Conservation (phyloP, 1,139 yeast genomes). For the Candida glucosophila region DNA sequence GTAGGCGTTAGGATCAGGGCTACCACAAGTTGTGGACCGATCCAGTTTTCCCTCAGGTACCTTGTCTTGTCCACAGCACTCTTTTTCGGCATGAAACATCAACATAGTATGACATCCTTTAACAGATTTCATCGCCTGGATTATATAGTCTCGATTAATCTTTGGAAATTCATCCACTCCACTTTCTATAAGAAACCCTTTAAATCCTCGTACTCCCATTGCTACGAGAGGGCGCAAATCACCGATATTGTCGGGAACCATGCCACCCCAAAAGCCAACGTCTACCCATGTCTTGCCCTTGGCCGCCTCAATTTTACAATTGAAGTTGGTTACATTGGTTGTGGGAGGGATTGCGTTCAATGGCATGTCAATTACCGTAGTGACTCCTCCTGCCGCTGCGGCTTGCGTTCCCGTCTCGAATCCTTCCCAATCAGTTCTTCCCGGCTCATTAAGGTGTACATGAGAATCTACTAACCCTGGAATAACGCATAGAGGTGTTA, state of each 20-base stretch:
- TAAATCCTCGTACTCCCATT: conserved; percentile 88
- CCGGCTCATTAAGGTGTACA: conserved; percentile 91
- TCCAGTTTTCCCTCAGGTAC: too few species aligned
- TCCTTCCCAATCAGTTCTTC: conserved; percentile 94
- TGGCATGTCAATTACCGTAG: conserved; percentile 95
- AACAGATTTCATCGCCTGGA: conserved; percentile 57
- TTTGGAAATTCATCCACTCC: conserved; percentile 95
- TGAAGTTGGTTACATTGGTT: conserved; percentile 69
- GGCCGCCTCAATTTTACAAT: conserved; percentile 70
- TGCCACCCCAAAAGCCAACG: conserved; percentile 94
- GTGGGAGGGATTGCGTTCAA: conserved; percentile 94
- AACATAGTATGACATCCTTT: conserved; percentile 57
- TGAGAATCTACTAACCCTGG: conserved; percentile 94
- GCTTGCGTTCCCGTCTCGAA: conserved; percentile 88
- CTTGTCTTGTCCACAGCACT: too few species aligned
- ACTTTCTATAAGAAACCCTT: conserved; percentile 82
- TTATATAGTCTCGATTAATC: conserved; percentile 53
- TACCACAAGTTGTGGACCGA: too few species aligned
- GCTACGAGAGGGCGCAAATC: conserved; percentile 66
- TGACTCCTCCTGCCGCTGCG: conserved; percentile 93
- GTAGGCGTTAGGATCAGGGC: conserved; percentile 69
- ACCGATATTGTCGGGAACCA: conserved; percentile 66
- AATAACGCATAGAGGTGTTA: conserved; percentile 59
- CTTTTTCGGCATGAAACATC: conserved; percentile 93
- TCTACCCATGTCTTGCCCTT: conserved; percentile 82